phyloP scores from a whole-genome alignment of 2,329 filamentous ascomycete genomes.

The Clarireedia sp. region DNA sequence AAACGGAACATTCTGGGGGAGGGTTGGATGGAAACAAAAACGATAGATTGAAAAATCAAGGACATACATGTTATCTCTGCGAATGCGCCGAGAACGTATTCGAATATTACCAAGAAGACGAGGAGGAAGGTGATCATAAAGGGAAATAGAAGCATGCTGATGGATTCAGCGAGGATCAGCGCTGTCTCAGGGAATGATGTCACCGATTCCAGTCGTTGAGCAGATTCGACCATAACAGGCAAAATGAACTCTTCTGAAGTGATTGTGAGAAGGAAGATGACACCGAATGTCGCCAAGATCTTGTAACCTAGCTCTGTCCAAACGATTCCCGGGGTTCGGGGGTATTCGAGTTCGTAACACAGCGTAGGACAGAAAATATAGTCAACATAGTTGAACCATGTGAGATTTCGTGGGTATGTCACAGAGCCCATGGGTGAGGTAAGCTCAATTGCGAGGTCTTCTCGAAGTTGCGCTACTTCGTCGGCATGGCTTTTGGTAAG shows the following conservation, averaged over 20 bases:
- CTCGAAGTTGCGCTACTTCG: conserved; percentile 56
- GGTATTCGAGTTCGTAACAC: conserved; percentile 97
- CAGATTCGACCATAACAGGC: conserved; percentile 73
- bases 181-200: conserved; percentile 51
- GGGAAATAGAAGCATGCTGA: conserved; percentile 86
- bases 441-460: conserved; percentile 82
- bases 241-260: conserved; percentile 93
- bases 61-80: conserved; percentile 71
- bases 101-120: conserved; percentile 96
- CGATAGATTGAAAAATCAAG: not conserved
- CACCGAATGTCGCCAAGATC: conserved; percentile 83
- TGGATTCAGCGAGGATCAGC: conserved; percentile 80
- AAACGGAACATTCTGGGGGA: not conserved
- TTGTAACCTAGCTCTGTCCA: conserved; percentile 81
- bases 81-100: conserved; percentile 90
- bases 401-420: conserved; percentile 86
- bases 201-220: conserved; percentile 39
- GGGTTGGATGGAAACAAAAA: not conserved
- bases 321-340: conserved; percentile 64
- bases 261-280: conserved; percentile 88
- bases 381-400: conserved; percentile 72
- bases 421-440: conserved; percentile 84
- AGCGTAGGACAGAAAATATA: conserved; percentile 88
- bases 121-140: conserved; percentile 95
- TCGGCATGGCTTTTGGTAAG: conserved; percentile 27